Percentiles rank a stretch among this genome's conserved stretches.
These are phyloP conservation scores for Zasmidium citrigriseum DNA, from an alignment of 2,329 filamentous ascomycete species.

Conservation along the genomic window DNA sequence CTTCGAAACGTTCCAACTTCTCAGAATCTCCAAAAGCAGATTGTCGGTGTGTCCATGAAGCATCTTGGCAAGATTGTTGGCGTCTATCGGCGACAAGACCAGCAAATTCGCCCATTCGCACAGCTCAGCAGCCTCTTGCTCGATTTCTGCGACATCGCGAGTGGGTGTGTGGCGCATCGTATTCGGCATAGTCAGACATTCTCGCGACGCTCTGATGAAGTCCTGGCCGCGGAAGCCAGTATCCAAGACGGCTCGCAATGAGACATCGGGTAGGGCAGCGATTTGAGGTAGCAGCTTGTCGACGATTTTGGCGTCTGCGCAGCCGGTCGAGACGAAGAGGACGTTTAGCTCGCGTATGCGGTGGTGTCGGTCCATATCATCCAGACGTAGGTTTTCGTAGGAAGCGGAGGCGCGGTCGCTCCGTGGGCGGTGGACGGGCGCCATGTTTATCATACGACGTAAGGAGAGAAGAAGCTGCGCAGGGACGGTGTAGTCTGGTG, in stretches of 20 bases:
- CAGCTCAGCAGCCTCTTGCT: constrained; percentile 60
- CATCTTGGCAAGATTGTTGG: constrained; percentile 84
- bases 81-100: constrained; percentile 80
- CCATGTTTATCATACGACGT: constrained; percentile 1
- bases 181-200: constrained; percentile 35
- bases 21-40: constrained; percentile 74
- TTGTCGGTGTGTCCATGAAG: constrained; percentile 80
- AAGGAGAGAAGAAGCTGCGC: not conserved
- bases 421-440: not conserved
- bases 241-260: constrained; percentile 37
- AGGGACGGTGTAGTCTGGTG: not conserved
- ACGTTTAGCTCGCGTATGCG: constrained; percentile 33
- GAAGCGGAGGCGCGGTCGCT: not conserved
- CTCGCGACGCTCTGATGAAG: constrained; percentile 34
- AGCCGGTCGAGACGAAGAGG: constrained; percentile 38
- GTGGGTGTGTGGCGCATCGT: constrained; percentile 23
- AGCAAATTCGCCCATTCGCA: constrained; percentile 88
- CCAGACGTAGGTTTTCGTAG: constrained; percentile 2
- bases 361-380: constrained; percentile 12
- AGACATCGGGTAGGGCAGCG: constrained; percentile 35
- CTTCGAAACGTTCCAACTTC: constrained; percentile 86
- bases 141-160: constrained; percentile 31
- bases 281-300: constrained; percentile 34
- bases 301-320: constrained; percentile 34
- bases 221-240: constrained; percentile 34